These are phyloP conservation scores for Pseudovirgaria hyperparasitica DNA, from an alignment of 2,329 filamentous ascomycete genomes.

Conservation along the genomic window DNA sequence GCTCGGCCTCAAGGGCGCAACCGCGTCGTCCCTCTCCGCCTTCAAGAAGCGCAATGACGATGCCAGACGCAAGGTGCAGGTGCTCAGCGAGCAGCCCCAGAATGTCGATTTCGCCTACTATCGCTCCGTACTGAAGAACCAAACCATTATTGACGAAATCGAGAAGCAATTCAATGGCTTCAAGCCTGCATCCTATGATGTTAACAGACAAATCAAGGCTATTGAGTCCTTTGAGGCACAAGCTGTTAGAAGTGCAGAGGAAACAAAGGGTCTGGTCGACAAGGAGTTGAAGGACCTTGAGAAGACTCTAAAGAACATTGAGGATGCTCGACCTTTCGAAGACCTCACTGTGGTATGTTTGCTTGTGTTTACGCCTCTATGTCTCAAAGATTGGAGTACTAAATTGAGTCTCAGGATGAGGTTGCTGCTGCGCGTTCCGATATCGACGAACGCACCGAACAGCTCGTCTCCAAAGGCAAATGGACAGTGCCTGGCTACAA, in stretches of 20 bases:
- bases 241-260: conserved; percentile 91
- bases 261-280: conserved; percentile 93
- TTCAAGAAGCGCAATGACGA: conserved; percentile 99
- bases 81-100: conserved; percentile 72
- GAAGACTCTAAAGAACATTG: conserved; percentile 93
- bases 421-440: conserved; percentile 87
- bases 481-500: conserved; percentile 99
- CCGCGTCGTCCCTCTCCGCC: conserved; percentile 74
- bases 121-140: conserved; percentile 89
- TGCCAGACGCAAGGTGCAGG: conserved; percentile 81
- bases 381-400: conserved; percentile 7
- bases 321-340: conserved; percentile 88
- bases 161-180: conserved; percentile 89
- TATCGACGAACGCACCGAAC: conserved; percentile 91
- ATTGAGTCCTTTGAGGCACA: conserved; percentile 97
- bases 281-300: conserved; percentile 86
- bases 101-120: conserved; percentile 89
- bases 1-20: conserved; percentile 92
- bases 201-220: conserved; percentile 87
- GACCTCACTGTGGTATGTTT: conserved; percentile 89
- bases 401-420: conserved; percentile 57
- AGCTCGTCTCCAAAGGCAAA: conserved; percentile 94
- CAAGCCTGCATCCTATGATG: conserved; percentile 88
- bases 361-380: neutral
- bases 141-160: conserved; percentile 88